phyloP scores from a whole-genome alignment of 306 rosid genomes.

The Potentilla sterilis region DNA sequence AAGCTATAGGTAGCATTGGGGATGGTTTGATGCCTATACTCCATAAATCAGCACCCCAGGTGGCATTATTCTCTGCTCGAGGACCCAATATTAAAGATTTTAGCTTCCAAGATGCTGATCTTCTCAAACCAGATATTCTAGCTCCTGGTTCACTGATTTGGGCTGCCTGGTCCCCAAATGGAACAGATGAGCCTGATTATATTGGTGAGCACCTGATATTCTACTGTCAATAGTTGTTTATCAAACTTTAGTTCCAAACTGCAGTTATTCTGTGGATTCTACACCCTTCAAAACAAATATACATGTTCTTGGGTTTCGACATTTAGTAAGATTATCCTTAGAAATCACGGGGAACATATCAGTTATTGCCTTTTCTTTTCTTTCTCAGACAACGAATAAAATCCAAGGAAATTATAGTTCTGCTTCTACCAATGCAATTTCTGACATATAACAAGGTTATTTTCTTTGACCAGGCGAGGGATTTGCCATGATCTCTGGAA shows the following conservation, averaged over 20 bases:
- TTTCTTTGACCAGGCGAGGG: slow-evolving; percentile 66
- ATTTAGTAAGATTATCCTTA: not conserved
- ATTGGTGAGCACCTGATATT: slow-evolving; percentile 45
- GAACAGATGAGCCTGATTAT: slow-evolving; percentile 93
- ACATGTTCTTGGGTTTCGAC: slow-evolving; percentile 2
- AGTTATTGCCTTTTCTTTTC: not conserved
- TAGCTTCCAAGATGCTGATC: slow-evolving; percentile 94
- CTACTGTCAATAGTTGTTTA: not conserved
- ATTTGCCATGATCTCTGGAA: slow-evolving; percentile 98
- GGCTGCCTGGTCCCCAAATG: slow-evolving; percentile 99
- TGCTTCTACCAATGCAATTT: not conserved
- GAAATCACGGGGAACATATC: slow-evolving; percentile 1
- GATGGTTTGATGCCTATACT: slow-evolving; percentile 89
- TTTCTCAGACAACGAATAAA: not conserved
- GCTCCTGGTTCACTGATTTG: slow-evolving; percentile 99
- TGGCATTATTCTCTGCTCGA: slow-evolving; percentile 90
- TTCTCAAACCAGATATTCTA: slow-evolving; percentile 95
- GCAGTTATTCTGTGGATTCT: slow-evolving; percentile 1
- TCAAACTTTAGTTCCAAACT: slow-evolving; percentile 12
- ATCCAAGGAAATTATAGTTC: not conserved
- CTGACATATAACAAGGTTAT: not conserved
- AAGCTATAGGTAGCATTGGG: slow-evolving; percentile 77
- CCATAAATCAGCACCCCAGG: slow-evolving; percentile 97
- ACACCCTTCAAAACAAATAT: slow-evolving; percentile 5
- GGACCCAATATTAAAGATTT: slow-evolving; percentile 96